phyloP scores from a whole-genome alignment of 768 basidiomycete species.

The Lepiota subincarnata region DNA sequence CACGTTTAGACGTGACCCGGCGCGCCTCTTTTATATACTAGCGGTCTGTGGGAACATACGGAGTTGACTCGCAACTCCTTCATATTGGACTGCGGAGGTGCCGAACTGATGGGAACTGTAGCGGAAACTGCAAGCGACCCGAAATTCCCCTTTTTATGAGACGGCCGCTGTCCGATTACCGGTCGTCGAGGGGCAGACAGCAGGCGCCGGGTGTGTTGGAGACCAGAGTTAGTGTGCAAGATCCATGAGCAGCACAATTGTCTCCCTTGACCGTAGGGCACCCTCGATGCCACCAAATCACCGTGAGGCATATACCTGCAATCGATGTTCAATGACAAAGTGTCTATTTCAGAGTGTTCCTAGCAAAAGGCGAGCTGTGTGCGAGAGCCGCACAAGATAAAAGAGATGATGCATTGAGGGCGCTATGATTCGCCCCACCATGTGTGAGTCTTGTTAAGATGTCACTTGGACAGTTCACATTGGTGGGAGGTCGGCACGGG shows the following conservation, averaged over 20 bases:
- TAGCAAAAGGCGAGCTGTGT: not conserved
- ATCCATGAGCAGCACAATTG: not conserved
- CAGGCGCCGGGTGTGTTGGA: too few species aligned
- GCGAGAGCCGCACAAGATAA: not conserved
- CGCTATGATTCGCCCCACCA: not conserved
- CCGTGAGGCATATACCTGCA: not conserved
- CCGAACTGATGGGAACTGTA: too few species aligned
- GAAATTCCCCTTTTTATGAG: too few species aligned
- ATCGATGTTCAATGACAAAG: not conserved
- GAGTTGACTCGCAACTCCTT: not conserved
- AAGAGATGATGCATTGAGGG: conserved; percentile 7
- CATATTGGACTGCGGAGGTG: too few species aligned
- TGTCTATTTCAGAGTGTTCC: not conserved
- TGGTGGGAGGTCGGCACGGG: conserved; percentile 1
- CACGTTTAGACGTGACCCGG: too few species aligned
- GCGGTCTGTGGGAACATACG: not conserved
- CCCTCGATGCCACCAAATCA: not conserved
- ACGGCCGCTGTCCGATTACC: too few species aligned
- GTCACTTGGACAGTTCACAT: conserved; percentile 5
- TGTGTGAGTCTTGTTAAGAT: conserved; percentile 2
- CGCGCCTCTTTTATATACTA: too few species aligned
- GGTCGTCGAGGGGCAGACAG: too few species aligned
- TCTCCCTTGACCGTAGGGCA: not conserved
- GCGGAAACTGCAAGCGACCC: not conserved
- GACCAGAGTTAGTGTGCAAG: too few species aligned